Percentiles rank a stretch among this genome's conserved stretches.
Conservation (phyloP, 2,329 filamentous ascomycete species). For the Alternaria sp. region DNA sequence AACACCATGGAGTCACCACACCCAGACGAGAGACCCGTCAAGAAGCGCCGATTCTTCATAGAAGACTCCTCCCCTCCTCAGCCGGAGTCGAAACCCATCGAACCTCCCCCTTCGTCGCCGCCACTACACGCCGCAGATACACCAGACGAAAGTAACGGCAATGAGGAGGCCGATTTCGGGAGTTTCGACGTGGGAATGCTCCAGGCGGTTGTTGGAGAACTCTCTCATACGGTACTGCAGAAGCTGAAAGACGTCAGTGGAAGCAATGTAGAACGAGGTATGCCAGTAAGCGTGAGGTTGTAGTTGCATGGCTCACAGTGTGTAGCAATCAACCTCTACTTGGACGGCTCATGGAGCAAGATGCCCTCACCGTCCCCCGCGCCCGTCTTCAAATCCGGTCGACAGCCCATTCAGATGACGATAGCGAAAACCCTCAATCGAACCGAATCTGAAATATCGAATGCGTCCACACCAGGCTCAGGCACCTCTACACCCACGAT, state of each 20-base stretch:
- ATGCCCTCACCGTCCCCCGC: slow-evolving; percentile 18
- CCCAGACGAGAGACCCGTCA: slow-evolving; percentile 61
- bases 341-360: slow-evolving; percentile 67
- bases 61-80: slow-evolving; percentile 53
- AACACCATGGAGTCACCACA: slow-evolving; percentile 48
- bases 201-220: slow-evolving; percentile 63
- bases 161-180: slow-evolving; percentile 19
- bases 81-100: slow-evolving; percentile 18
- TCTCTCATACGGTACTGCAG: slow-evolving; percentile 53
- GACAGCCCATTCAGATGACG: slow-evolving; percentile 27
- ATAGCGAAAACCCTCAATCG: slow-evolving; percentile 32
- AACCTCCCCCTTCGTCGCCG: slow-evolving; percentile 40
- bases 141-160: slow-evolving; percentile 9
- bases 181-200: slow-evolving; percentile 64
- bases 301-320: slow-evolving; percentile 14
- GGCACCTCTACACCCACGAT: slow-evolving; percentile 24
- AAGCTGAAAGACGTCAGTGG: slow-evolving; percentile 58
- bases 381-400: slow-evolving; percentile 24
- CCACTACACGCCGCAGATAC: slow-evolving; percentile 22
- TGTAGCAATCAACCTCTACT: slow-evolving; percentile 66
- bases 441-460: slow-evolving; percentile 33
- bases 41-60: slow-evolving; percentile 69
- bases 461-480: slow-evolving; percentile 29
- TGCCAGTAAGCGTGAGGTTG: not conserved
- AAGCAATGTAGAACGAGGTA: slow-evolving; percentile 61